A percentile compares a stretch with the other conserved stretches of the same genome.
Conservation (phyloP, 148 eudicot species). For the Amaranthus hypochondriacus region DNA sequence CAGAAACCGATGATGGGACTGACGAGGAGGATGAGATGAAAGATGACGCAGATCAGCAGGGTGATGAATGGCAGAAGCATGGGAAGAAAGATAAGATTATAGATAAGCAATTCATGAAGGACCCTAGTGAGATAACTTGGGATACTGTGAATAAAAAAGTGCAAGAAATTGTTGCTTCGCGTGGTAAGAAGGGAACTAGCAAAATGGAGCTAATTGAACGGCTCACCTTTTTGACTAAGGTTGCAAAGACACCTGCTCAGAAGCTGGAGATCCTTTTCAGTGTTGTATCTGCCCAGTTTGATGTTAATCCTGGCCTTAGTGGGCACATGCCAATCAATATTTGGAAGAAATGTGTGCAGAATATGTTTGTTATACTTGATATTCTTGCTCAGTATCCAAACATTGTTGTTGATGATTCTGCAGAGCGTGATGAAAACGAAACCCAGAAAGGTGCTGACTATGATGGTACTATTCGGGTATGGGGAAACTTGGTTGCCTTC, state of each 20-base stretch:
- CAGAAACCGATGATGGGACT: background rate
- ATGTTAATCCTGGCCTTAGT: constrained; percentile 69
- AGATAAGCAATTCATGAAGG: constrained; percentile 61
- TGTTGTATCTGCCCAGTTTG: constrained; percentile 89
- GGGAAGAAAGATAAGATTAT: constrained; percentile 47
- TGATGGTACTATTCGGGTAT: constrained; percentile 64
- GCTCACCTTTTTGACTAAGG: constrained; percentile 77
- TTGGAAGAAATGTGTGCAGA: constrained; percentile 88
- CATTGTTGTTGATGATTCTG: constrained; percentile 75
- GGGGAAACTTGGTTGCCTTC: constrained; percentile 93
- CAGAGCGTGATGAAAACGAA: constrained; percentile 81
- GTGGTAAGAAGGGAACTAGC: constrained; percentile 88
- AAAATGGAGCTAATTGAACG: constrained; percentile 86
- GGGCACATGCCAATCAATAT: constrained; percentile 80
- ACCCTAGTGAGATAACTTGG: constrained; percentile 51
- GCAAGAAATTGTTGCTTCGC: constrained; percentile 72
- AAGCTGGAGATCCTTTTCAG: constrained; percentile 81
- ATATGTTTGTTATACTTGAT: constrained; percentile 67
- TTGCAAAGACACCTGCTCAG: constrained; percentile 96
- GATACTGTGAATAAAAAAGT: constrained; percentile 82
- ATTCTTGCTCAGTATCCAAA: constrained; percentile 61
- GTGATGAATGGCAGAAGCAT: constrained; percentile 48
- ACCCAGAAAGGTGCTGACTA: constrained; percentile 70
- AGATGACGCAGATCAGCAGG: constrained; percentile 24
- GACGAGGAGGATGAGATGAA: constrained; percentile 24